Evolutionary conservation across 345 rosid species (phyloP), one percentile per base, ranked within the genome.

Genomic region (Capsella bursapastoris): DNA sequence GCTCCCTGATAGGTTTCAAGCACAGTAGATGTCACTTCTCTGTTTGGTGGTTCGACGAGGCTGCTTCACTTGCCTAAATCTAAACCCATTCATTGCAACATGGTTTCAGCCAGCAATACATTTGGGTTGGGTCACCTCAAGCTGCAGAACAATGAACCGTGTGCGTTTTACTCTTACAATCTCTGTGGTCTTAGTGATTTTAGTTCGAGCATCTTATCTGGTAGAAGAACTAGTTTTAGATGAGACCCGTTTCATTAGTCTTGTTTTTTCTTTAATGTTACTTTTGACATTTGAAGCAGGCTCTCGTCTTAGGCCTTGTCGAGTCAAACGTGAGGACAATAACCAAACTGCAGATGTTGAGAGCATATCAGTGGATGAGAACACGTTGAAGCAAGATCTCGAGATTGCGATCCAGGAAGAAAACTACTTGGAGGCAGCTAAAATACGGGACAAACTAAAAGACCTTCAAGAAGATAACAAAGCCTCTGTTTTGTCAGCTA

Each of bases 341-440:
- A 89, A 75, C 77, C 89, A 88, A 67, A 70, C 67, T 37, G 34
- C 78, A 8, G 83, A 84, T 38, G 83, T 83, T 12, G 91, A 91
- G 55, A 86, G 84, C 78, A 55, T 82, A 47, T 66, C 83, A 66
- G 35, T 71, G 14, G 92, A 86, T 28, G 96, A 92, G 79, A 80
- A 86, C 80, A 78, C 83, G 40, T 83, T 95, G 72, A 85, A 72
- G 52, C 81, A 76, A 60, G 90, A 90, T 45, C 79, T 92, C 7
- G 80, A 82, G 78, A 67, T 25, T 75, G 99, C 99, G 28, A 84
- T 92, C 8, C 81, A 90, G 63, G 89, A 90, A 72, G 98, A 95
- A 79, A 84, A 92, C 81, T 92, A 95, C n/a, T 80, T 83, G 0
- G 74, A 86, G 73, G 99, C 97, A 57, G 99, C 99, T 48, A 84